phyloP scores from a whole-genome alignment of 1,284 basidiomycete genomes.

The Melampsora abietis-canadensis region DNA sequence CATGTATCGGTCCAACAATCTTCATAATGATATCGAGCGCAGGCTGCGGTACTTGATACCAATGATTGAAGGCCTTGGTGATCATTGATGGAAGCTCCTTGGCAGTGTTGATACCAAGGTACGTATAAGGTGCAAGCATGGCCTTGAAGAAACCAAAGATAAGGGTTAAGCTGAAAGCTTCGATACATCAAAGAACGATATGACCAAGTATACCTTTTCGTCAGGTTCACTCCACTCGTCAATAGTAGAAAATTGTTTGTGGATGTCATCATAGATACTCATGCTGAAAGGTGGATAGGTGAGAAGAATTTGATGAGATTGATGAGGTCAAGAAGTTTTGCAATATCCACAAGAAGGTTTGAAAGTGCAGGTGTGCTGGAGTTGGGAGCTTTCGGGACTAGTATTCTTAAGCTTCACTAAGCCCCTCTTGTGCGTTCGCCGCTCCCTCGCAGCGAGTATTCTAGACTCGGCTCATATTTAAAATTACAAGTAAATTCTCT shows the following conservation, averaged over 20 bases:
- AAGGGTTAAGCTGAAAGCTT: no score
- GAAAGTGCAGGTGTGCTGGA: no score
- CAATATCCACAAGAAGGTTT: no score
- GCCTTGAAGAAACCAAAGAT: constrained; percentile 54
- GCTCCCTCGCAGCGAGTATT: no score
- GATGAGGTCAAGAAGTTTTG: no score
- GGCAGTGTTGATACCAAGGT: constrained; percentile 80
- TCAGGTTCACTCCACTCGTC: neutral
- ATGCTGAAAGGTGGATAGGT: neutral
- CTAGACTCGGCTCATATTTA: no score
- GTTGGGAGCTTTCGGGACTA: no score
- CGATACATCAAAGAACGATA: no score
- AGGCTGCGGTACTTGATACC: constrained; percentile 75
- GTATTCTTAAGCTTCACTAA: no score
- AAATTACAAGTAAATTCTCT: no score
- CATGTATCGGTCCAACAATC: constrained; percentile 90
- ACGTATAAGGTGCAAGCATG: constrained; percentile 82
- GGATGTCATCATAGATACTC: neutral
- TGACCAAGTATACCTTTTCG: neutral
- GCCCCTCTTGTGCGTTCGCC: no score
- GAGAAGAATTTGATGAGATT: no score
- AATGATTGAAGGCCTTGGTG: constrained; percentile 89
- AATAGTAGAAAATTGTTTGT: neutral
- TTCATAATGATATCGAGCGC: constrained; percentile 71
- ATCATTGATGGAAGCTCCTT: constrained; percentile 87